Base-by-base conservation (phyloP, 2,329 filamentous ascomycete genomes). In the Fusarium sp. region DNA sequence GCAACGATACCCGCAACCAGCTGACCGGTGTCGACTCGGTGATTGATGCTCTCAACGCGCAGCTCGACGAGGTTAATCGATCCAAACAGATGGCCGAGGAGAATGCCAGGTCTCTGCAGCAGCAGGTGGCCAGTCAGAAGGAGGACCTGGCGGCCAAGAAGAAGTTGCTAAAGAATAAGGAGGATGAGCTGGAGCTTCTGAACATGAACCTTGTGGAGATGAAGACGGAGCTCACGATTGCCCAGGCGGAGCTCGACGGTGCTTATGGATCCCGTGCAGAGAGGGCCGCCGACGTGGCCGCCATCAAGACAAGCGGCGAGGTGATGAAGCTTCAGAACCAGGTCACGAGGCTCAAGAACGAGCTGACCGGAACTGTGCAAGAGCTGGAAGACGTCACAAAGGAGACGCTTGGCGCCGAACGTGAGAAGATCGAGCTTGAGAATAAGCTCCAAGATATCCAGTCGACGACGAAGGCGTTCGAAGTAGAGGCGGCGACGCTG, bases 181-280 rank as follows among this genome's bases (percentile, higher is more conserved):
- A 84, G 49, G 76, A 78, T 42, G 80, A 84, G 58, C 68, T 84
- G 32, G 82, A 84, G 46, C 73, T 75, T 50, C 75, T 83, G 49
- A 83, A 82, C 71, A 75, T 79, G 68, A 79, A 80, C 68, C 71
- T 86, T 50, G 80, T 83, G 31, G 83, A 86, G 73, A 78, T 84
- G 70, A 87, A 87, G 78, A 86, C 84, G 49, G 84, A 87, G 67
- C 77, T 85, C 56, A 85, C 84, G 41, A 81, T 87, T 66, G 82
- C 83, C 46, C 82, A 84, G 68, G 85, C 85, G 15, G 85, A 88
- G 72, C 79, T 88, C 27, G 85, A 88, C 61, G 83, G 83, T 53
- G 84, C 84, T 23, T 86, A 87, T 70, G 84, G 84, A 53, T 81
- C 82, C 53, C 81, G 84, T 56, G 80, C 82, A 54, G 80, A 87